These are phyloP conservation scores for Aureoboletus auriporus DNA, from an alignment of 768 basidiomycete species.

Conservation along the genomic window DNA sequence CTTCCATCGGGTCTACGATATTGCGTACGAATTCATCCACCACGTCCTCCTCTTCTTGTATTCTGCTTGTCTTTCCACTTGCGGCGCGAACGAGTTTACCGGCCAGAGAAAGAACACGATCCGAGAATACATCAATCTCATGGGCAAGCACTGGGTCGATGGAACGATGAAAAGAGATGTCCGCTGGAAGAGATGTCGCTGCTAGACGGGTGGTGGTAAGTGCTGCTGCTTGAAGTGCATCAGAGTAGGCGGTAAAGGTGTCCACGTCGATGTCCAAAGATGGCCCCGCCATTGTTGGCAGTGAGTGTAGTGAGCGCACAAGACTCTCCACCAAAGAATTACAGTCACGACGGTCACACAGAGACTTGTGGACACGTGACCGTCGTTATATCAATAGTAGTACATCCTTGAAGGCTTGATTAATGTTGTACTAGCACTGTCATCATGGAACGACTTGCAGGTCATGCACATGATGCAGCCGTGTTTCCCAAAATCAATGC, in stretches of 20 bases:
- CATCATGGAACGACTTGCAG: neutral
- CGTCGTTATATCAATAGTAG: too few relatives aligned
- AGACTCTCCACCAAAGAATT: too few relatives aligned
- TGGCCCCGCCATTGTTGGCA: conserved; percentile 10
- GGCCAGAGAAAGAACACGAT: conserved; percentile 60
- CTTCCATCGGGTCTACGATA: conserved; percentile 83
- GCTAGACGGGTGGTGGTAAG: conserved; percentile 62
- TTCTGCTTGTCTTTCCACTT: conserved; percentile 33
- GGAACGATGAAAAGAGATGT: conserved; percentile 87
- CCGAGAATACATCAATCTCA: conserved; percentile 67
- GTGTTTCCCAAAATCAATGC: conserved; percentile 50
- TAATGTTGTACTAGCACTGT: too few relatives aligned
- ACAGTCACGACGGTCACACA: too few relatives aligned
- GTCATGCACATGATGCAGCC: neutral
- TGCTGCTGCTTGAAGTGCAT: conserved; percentile 54
- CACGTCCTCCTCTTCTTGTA: conserved; percentile 74
- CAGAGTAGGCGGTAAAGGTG: conserved; percentile 52
- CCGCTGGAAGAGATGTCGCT: conserved; percentile 55
- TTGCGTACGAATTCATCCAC: conserved; percentile 75
- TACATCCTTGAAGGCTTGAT: too few relatives aligned
- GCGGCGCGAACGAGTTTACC: conserved; percentile 59
- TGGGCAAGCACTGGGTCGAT: conserved; percentile 68
- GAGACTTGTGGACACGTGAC: too few relatives aligned
- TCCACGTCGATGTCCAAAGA: conserved; percentile 16
- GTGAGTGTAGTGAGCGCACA: neutral